phyloP scores from a whole-genome alignment of 768 basidiomycete genomes.

The Filobasidium floriforme region DNA sequence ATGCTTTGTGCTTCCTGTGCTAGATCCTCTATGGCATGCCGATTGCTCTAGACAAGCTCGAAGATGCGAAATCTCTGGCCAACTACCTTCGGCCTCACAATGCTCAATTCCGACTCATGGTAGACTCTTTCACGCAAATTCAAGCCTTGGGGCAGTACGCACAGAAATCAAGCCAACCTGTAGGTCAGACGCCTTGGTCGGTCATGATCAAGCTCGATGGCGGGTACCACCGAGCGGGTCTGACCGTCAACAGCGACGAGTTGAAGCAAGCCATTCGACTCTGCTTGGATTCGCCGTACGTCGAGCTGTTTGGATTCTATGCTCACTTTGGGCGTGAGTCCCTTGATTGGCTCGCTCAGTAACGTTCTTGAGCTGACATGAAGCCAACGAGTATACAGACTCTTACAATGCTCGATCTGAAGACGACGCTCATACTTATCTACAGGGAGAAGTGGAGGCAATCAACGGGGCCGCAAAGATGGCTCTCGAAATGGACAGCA shows the following conservation, averaged over 20 bases:
- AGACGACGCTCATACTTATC: slow-evolving; percentile 58
- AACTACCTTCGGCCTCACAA: slow-evolving; percentile 50
- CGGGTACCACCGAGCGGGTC: slow-evolving; percentile 68
- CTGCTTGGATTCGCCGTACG: slow-evolving; percentile 53
- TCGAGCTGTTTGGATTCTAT: slow-evolving; percentile 74
- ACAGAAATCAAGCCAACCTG: slow-evolving; percentile 43
- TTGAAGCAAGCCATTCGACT: slow-evolving; percentile 54
- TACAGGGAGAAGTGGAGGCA: slow-evolving; percentile 62
- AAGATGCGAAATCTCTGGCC: slow-evolving; percentile 51
- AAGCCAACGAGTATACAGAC: too few relatives aligned
- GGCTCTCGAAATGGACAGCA: slow-evolving; percentile 47
- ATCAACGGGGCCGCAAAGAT: slow-evolving; percentile 60
- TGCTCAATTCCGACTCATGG: slow-evolving; percentile 59
- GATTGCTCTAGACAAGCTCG: slow-evolving; percentile 60
- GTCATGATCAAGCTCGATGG: slow-evolving; percentile 74
- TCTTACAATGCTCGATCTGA: slow-evolving; percentile 60
- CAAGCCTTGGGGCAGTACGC: slow-evolving; percentile 57
- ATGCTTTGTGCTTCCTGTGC: too few relatives aligned
- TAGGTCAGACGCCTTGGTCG: slow-evolving; percentile 52
- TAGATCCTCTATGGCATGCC: slow-evolving; percentile 79
- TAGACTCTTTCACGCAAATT: slow-evolving; percentile 71
- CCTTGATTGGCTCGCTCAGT: too few relatives aligned
- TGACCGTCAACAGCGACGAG: slow-evolving; percentile 51
- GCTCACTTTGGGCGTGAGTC: slow-evolving; percentile 57
- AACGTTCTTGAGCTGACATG: too few relatives aligned